Evolutionary conservation across 176 grass and related monocot species (phyloP).

Genomic region (Triticum turgidum): DNA sequence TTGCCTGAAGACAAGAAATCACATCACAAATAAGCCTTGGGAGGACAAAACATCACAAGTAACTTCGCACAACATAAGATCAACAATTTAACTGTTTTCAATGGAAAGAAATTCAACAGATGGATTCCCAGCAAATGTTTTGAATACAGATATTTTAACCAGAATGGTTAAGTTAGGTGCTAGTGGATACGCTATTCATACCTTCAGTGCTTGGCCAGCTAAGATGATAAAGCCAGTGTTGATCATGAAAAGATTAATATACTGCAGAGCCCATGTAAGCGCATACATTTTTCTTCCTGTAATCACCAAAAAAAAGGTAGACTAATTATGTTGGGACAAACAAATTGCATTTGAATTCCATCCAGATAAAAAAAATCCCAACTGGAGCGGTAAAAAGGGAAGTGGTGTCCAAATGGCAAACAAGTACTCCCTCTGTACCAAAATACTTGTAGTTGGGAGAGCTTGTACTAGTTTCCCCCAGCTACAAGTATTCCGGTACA

Average conservation of each 20-base stretch:
- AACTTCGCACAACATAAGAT: neutral
- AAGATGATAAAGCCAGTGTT: slow-evolving; percentile 96
- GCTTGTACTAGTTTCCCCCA: no score
- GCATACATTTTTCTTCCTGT: slow-evolving; percentile 84
- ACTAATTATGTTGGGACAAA: neutral
- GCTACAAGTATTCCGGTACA: no score
- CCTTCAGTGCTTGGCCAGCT: slow-evolving; percentile 94
- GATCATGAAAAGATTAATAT: slow-evolving; percentile 99
- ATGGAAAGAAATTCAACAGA: neutral
- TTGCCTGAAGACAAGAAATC: slow-evolving; percentile 53
- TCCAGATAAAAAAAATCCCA: neutral
- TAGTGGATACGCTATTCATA: slow-evolving; percentile 29
- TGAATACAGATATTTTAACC: neutral
- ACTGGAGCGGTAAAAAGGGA: neutral
- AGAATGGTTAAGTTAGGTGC: neutral
- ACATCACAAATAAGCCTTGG: slow-evolving; percentile 5
- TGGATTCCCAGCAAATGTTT: neutral
- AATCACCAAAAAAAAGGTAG: slow-evolving; percentile 18
- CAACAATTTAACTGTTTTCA: slow-evolving; percentile 10
- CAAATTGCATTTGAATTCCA: neutral
- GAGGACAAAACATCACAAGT: neutral
- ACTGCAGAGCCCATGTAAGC: slow-evolving; percentile 94
- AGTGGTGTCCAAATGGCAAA: neutral
- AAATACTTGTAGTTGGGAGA: no score
- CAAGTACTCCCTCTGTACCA: no score